Evolutionary conservation across 2,329 filamentous ascomycete genomes (phyloP), one percentile per base, ranked within the genome.

Genomic region (Venturiaceae sp.): DNA sequence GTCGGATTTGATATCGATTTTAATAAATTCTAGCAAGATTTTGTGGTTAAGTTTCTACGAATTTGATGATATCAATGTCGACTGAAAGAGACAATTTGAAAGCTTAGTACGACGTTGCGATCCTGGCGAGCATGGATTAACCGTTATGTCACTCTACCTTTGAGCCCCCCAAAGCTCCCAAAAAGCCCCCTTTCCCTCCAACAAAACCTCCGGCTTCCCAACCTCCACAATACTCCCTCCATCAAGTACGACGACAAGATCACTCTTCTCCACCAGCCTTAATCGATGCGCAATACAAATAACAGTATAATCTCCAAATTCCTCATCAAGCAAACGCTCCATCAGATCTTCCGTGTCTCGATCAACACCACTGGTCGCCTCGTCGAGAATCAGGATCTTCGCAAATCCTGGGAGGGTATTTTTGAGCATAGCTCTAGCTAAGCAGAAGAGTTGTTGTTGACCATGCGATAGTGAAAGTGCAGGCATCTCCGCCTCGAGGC

Each of bases 221-320:
- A 34, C 34, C 23, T 64, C 64, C 4, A 60, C 56, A 7, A 66
- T 5, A 11, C 32, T n/a, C 11, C 64, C 64, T 9, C 55, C 21
- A 6, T 60, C 64, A 62, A 67, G 61, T 2, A 67, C 63, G 23
- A 64, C 57, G 11, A 68, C 61, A 9, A 46, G 58, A 50, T 68
- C 65, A 60, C 64, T 66, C 41, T 65, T 63, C 60, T 63, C 59
- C 21, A 66, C 61, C 39, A 59, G 62, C 16, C 84, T 81, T 5
- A 84, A 68, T 1, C 83, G 75, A 75, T 87, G 84, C 19, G 83
- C 83, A 69, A 87, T 83, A 0, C 80, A 84, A 59, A 87, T 78
- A 16, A 87, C 83, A 0, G 84, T 87, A 61, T 78, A 81, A 60
- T 76, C 74, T 54, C 68, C 72, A 75, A 83, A 74, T 68, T 83